Percentiles rank a stretch among this genome's conserved stretches.
These are phyloP conservation scores for Fibroporia radiculosa DNA, from an alignment of 768 basidiomycete species.

Conservation along the genomic window DNA sequence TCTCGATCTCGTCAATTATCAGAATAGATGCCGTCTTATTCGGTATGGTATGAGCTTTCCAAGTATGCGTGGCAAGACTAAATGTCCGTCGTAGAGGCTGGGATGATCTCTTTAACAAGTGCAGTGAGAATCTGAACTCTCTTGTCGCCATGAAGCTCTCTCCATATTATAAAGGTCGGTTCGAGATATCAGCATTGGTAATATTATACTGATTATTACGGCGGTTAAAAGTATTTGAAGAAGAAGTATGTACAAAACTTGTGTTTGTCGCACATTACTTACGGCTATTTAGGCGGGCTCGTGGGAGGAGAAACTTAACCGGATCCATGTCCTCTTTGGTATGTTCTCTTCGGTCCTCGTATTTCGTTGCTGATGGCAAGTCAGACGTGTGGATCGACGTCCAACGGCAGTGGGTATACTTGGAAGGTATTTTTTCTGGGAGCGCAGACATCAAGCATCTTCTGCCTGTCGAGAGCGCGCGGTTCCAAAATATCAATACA, in stretches of 20 bases:
- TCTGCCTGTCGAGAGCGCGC: constrained; percentile 92
- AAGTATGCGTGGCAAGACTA: too few relatives aligned
- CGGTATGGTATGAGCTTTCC: constrained; percentile 49
- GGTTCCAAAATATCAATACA: constrained; percentile 97
- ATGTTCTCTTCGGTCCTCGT: constrained; percentile 14
- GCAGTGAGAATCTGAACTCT: constrained; percentile 94
- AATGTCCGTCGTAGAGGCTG: constrained; percentile 57
- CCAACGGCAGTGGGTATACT: constrained; percentile 98
- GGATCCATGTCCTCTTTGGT: constrained; percentile 96
- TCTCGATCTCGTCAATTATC: constrained; percentile 94
- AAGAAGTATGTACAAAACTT: constrained; percentile 50
- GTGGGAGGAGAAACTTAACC: constrained; percentile 96
- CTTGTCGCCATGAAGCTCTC: constrained; percentile 96
- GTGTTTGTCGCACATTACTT: constrained; percentile 1
- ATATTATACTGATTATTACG: constrained; percentile 9
- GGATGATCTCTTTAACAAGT: constrained; percentile 96
- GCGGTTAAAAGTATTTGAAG: constrained; percentile 74
- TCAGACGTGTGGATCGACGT: constrained; percentile 99
- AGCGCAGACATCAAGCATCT: constrained; percentile 99
- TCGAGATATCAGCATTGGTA: background rate
- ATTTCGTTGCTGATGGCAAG: constrained; percentile 4
- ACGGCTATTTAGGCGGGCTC: constrained; percentile 53
- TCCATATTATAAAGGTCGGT: constrained; percentile 90
- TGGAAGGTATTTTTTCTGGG: constrained; percentile 99
- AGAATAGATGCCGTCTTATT: constrained; percentile 96